phyloP scores from a whole-genome alignment of 2,329 filamentous ascomycete species.

The Fusarium fracticaudum region DNA sequence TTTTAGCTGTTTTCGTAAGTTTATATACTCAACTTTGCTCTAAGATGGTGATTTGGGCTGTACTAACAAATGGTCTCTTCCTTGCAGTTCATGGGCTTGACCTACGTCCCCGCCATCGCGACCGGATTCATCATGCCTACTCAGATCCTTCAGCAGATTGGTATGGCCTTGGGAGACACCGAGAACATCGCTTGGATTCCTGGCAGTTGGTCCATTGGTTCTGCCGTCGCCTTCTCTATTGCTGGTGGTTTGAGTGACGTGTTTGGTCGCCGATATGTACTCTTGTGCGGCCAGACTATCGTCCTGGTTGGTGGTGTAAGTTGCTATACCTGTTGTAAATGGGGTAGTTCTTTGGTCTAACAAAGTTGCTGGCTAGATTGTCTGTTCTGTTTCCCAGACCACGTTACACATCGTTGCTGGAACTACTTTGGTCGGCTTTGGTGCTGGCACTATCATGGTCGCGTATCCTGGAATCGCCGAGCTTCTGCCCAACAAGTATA shows the following conservation, averaged over 20 bases:
- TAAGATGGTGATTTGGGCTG: background rate
- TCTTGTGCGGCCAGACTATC: constrained; percentile 1
- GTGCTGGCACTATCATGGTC: constrained; percentile 9
- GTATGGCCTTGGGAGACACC: background rate
- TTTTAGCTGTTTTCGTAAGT: constrained; percentile 7
- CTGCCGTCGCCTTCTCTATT: constrained; percentile 6
- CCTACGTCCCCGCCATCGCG: constrained; percentile 9
- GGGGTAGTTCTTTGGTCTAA: fast-evolving
- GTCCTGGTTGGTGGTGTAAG: constrained; percentile 1
- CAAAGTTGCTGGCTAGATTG: background rate
- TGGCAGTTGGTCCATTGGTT: constrained; percentile 5
- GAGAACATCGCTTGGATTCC: constrained; percentile 9
- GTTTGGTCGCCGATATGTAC: constrained; percentile 5
- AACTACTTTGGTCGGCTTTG: constrained; percentile 9
- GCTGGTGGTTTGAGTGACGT: constrained; percentile 11
- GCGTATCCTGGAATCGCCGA: constrained; percentile 4
- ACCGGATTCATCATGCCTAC: constrained; percentile 11
- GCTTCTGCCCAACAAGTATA: constrained; percentile 8
- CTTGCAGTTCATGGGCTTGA: constrained; percentile 6
- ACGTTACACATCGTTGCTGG: constrained; percentile 1
- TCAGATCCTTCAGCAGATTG: constrained; percentile 11
- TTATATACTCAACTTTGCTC: fast-evolving
- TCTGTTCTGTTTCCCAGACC: background rate
- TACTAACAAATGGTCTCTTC: background rate
- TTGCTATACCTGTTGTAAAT: fast-evolving